Evolutionary conservation across 2,329 filamentous ascomycete genomes (phyloP).

Genomic region (Davidsoniella virescens): DNA sequence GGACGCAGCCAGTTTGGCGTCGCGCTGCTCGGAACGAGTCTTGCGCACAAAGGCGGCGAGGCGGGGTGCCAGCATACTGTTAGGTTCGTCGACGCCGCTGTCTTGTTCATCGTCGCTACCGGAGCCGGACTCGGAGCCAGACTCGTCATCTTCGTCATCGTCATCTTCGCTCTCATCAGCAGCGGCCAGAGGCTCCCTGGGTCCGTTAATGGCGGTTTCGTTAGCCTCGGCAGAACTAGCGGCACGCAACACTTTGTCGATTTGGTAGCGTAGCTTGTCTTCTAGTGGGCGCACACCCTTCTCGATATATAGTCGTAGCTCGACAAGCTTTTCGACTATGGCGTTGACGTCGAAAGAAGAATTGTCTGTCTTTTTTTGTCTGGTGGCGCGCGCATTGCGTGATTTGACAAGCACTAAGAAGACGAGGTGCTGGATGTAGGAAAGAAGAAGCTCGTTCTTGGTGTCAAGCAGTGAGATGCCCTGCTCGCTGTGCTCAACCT

Average conservation of each 20-base stretch:
- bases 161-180: conserved; percentile 18
- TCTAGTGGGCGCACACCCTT: conserved; percentile 84
- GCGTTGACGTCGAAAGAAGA: conserved; percentile 17
- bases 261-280: conserved; percentile 80
- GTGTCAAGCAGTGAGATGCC: conserved; percentile 89
- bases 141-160: conserved; percentile 22
- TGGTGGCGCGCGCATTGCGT: conserved; percentile 29
- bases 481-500: conserved; percentile 57
- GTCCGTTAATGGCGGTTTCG: conserved; percentile 3
- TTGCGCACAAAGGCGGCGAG: conserved; percentile 10
- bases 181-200: conserved; percentile 7
- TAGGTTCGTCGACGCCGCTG: conserved; percentile 12
- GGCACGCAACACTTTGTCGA: conserved; percentile 82
- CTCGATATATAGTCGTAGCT: conserved; percentile 82
- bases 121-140: conserved; percentile 21
- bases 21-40: conserved; percentile 10
- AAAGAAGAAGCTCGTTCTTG: conserved; percentile 93
- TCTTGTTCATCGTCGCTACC: conserved; percentile 20
- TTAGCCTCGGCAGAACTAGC: conserved; percentile 54
- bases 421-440: conserved; percentile 86
- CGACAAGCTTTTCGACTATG: conserved; percentile 73
- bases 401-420: conserved; percentile 75
- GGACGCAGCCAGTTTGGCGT: conserved; percentile 12
- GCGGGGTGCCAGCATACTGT: conserved; percentile 11
- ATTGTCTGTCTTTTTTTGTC: conserved; percentile 12